Conservation (phyloP, 1,284 basidiomycete species). For the Leccinum solheimii region DNA sequence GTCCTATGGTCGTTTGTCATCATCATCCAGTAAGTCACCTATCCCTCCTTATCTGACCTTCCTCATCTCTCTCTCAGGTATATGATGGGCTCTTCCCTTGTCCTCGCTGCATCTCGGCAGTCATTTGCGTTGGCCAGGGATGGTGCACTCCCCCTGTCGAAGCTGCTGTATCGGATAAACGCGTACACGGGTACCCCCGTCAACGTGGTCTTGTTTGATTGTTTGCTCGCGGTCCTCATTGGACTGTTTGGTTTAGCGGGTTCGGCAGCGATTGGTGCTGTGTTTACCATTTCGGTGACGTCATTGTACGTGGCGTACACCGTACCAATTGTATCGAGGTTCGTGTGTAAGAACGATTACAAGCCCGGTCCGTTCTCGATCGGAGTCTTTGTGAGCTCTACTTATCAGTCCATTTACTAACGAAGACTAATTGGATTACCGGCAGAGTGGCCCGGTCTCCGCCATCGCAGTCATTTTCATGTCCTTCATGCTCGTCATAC, state of each 20-base stretch:
- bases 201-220: no score
- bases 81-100: background rate
- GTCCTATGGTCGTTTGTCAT: background rate
- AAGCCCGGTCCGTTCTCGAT: background rate
- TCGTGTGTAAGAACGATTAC: background rate
- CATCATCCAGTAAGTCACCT: background rate
- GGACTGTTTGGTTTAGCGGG: background rate
- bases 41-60: background rate
- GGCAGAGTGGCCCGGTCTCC: slow-evolving; percentile 30
- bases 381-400: background rate
- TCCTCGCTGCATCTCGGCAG: background rate
- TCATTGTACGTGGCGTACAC: background rate
- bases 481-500: slow-evolving; percentile 30
- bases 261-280: background rate
- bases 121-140: background rate
- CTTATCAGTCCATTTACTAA: background rate
- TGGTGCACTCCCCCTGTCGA: background rate
- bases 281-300: background rate
- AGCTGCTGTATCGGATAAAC: background rate
- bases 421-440: no score
- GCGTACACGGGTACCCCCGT: no score
- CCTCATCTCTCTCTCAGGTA: background rate
- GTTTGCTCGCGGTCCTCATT: no score
- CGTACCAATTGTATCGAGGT: background rate
- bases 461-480: slow-evolving; percentile 30